These are phyloP conservation scores for Boletus sp. DNA, from an alignment of 768 basidiomycete genomes.

Conservation along the genomic window DNA sequence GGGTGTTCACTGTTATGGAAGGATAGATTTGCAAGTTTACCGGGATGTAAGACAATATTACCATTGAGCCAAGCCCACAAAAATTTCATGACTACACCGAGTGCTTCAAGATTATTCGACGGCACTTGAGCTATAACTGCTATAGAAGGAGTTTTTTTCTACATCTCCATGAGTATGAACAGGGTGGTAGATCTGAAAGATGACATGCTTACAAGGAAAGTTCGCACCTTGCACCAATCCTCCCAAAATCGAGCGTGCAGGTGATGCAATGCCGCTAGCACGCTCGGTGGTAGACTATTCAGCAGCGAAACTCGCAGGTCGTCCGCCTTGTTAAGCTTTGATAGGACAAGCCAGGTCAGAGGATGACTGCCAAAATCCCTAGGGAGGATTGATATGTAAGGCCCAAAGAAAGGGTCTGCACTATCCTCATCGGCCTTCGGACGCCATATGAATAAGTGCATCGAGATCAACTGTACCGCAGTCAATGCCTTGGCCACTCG, in stretches of 20 bases:
- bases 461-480: slow-evolving; percentile 73
- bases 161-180: background rate
- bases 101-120: background rate
- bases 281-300: slow-evolving; percentile 47
- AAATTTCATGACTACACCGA: slow-evolving; percentile 41
- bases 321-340: slow-evolving; percentile 16
- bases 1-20: slow-evolving; percentile 73
- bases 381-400: slow-evolving; percentile 81
- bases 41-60: slow-evolving; percentile 27
- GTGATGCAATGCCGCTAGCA: slow-evolving; percentile 39
- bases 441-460: slow-evolving; percentile 75
- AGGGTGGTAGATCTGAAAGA: background rate
- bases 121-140: background rate
- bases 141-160: slow-evolving; percentile 9
- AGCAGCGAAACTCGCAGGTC: slow-evolving; percentile 35
- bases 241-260: slow-evolving; percentile 48
- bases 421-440: slow-evolving; percentile 45
- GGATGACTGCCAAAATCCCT: slow-evolving; percentile 75
- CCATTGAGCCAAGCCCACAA: slow-evolving; percentile 95
- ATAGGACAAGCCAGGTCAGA: slow-evolving; percentile 63
- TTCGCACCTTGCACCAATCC: slow-evolving; percentile 56
- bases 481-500: slow-evolving; percentile 36
- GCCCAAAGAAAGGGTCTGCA: slow-evolving; percentile 57
- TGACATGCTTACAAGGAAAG: slow-evolving; percentile 50
- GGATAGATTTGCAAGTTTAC: slow-evolving; percentile 3